These are phyloP conservation scores for Hyphopichia homilentoma DNA, from an alignment of 805 yeast species.

Conservation along the genomic window DNA sequence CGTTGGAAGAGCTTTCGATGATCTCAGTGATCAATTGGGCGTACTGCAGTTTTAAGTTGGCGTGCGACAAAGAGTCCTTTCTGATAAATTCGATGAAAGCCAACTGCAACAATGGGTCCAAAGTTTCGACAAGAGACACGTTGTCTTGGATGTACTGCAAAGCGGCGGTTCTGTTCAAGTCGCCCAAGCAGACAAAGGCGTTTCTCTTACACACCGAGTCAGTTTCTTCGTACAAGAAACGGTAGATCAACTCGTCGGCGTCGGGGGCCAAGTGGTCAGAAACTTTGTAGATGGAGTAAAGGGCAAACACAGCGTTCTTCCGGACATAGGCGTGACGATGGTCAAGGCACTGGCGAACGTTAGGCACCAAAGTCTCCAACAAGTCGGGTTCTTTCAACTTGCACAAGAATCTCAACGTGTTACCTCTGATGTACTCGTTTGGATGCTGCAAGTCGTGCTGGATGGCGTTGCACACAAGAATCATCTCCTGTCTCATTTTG, in stretches of 20 bases:
- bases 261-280: constrained; percentile 90
- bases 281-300: constrained; percentile 74
- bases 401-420: constrained; percentile 85
- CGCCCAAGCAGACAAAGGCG: constrained; percentile 85
- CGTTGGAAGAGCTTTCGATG: constrained; percentile 62
- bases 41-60: constrained; percentile 68
- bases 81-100: constrained; percentile 90
- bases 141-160: constrained; percentile 75
- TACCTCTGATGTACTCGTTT: constrained; percentile 94
- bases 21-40: constrained; percentile 68
- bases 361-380: constrained; percentile 91
- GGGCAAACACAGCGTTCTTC: constrained; percentile 92
- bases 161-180: constrained; percentile 80
- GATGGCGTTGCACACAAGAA: constrained; percentile 95
- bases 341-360: constrained; percentile 84
- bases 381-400: constrained; percentile 91
- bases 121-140: constrained; percentile 51
- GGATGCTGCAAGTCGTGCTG: constrained; percentile 98
- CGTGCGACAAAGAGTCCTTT: constrained; percentile 64
- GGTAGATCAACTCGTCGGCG: constrained; percentile 79
- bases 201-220: constrained; percentile 95
- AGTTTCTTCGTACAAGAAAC: constrained; percentile 74
- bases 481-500: constrained; percentile 96
- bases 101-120: constrained; percentile 83
- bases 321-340: constrained; percentile 98